Evolutionary conservation across 176 grass and related monocot species (phyloP), one percentile per base, ranked within the genome.

Genomic region (Aegilops umbellulata): DNA sequence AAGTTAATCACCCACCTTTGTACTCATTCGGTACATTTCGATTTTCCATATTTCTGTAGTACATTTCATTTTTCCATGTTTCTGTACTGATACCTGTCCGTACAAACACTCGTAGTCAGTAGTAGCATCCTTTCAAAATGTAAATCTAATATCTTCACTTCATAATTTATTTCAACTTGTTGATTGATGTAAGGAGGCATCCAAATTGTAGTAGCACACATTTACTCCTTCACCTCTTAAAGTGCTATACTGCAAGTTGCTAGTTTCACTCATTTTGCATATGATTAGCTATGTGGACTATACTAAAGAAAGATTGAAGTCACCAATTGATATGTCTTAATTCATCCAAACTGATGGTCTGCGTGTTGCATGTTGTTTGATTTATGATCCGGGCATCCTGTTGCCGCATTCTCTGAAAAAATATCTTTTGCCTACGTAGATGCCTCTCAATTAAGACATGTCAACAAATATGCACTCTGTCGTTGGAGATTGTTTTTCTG

Each of bases 281-380:
- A 72, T 27, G 49, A 41, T 71, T 83, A 41, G 27, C 19, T 58
- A 60, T 84, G 17, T 84, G 9, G 24, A 35, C 7, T 51, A 89
- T 53, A 84, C 57, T 51, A 39, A 85, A 86, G 34, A 55, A 85
- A 78, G 31, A 51, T 78, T 69, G 5, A n/a, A 38, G 32, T 19
- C 67, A 69, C 20, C 32, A 69, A n/a, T 38, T 44, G 38, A 73
- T 71, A 71, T 73, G 41, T 73, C 69, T 44, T 73, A 13, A 73
- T 46, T 70, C 24, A 15, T 22, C 35, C 36, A 73, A 73, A 73
- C 39, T 73, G 38, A 73, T 26, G 36, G n/a, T 41, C 35, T n/a
- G 24, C 24, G 1, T 69, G 31, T 69, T 36, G 66, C 32, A 20
- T 36, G 1, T 26, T 73, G 69, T 25, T 73, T 73, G 38, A 73